Evolutionary conservation across 108 stramenopile genomes (phyloP), one percentile per base, ranked within the genome.

Genomic region (Nitzschia palea): DNA sequence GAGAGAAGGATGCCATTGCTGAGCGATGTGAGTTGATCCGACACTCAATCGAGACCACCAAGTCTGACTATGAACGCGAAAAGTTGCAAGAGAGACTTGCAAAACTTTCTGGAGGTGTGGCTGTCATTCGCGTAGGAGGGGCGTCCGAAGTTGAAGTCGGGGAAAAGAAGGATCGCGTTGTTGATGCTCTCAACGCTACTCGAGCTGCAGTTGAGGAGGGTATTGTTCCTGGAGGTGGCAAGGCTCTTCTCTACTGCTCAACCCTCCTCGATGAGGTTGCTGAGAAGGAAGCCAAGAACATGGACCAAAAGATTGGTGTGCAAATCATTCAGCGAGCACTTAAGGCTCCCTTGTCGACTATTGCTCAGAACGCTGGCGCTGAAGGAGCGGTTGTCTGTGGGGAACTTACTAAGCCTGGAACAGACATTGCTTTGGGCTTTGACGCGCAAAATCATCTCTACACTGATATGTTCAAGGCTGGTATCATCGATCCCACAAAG

Each of bases 11-110:
- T 17, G 73, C 57, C 35, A 96, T 99, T 67, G 86, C 89, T 18
- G 99, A 98, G 68, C 86, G 99, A 51, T 97, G 97, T 72, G 90
- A 96, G 32, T 79, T 98, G 31, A 96, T 99, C 68, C 81, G 96
- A 51, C 80, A 86, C 51, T 93, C 90, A 29, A 97, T 98, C 70
- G 95, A 95, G 26, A 81, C 84, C 48, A 98, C 97, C 75, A 97
- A 98, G 81, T 92, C 90, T 55, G 98, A 99, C 64, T 99, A 99
- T 68, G 99, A 99, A 79, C 86, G 94, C 54, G 99, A 99, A 84
- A 99, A 99, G 92, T 97, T 99, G 51, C 96, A 97, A 79, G 99
- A 99, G 76, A 95, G 99, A 63, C 90, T 99, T 55, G 99, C 99
- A 66, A 98, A 99, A 83, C 79, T 99, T 29, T 81, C 91, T 35